Evolutionary conservation across 78 protist species (phyloP), one percentile per base, ranked within the genome.

Genomic region (Dictyostelium purpureum): DNA sequence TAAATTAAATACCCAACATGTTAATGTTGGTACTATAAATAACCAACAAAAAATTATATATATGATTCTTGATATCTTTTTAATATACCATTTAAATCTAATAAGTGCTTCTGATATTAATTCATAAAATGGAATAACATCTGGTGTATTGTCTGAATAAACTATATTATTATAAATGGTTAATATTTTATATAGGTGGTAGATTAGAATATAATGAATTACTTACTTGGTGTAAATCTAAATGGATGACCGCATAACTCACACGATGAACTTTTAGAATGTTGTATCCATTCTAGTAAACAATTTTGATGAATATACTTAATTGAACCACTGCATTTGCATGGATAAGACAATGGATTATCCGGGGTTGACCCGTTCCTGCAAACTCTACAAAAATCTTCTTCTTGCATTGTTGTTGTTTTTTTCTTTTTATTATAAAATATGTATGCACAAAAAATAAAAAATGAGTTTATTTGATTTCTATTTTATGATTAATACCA

Each of bases 181-280:
- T 37, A 5, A 16, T 19, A 37, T 37, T 1, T 12, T 21, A 11
- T 21, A 67, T n/a, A n/a, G n/a, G n/a, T n/a, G n/a, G n/a, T n/a
- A n/a, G n/a, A n/a, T n/a, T n/a, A n/a, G n/a, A n/a, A 35, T 37
- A 11, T 37, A 2, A 2, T 63, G 11, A 33, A 1, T 35, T 63
- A 66, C 73, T 35, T 85, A 85, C 91, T 85, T 37, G 91, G 91
- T 0, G 91, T 85, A 24, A 85, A 85, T 70, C 91, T 51, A 45
- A 85, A 85, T 9, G 91, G 91, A 59, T 85, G 81, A 6, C 91
- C 91, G 43, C 91, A 85, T 28, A 85, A 18, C 9, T 85, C 91
- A 47, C 91, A 85, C 10, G 91, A 51, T 40, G 91, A 85, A 26
- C 82, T 73, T 56, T 85, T 85, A 40, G 91, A 85, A 31, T 70